A percentile compares a stretch with the other conserved stretches of the same genome.
Conservation (phyloP, 2,329 filamentous ascomycete genomes). For the Cladosporium sp. region DNA sequence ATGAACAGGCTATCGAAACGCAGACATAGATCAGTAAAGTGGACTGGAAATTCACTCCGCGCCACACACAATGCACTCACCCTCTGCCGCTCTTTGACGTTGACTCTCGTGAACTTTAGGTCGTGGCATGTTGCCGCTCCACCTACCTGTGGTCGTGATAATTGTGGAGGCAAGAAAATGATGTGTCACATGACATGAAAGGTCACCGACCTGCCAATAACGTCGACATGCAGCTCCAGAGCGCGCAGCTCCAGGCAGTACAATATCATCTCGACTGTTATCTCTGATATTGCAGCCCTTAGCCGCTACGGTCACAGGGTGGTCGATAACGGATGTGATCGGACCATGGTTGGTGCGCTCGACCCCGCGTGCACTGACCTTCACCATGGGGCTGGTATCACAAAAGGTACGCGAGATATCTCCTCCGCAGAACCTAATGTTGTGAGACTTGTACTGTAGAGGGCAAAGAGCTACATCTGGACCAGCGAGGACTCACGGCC, state of each 20-base stretch:
- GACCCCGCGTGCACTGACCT: neutral
- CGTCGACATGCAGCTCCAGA: neutral
- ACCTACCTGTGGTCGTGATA: neutral
- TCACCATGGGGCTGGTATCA: no score
- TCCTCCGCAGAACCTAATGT: no score
- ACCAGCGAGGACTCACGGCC: no score
- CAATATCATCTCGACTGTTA: neutral
- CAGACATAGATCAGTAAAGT: neutral
- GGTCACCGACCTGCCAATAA: neutral
- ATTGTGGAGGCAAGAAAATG: neutral
- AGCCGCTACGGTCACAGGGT: neutral
- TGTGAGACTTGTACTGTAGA: no score
- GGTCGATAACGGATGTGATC: constrained; percentile 1
- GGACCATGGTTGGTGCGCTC: neutral
- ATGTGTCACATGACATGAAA: neutral
- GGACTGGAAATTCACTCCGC: neutral
- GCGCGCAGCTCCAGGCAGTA: neutral
- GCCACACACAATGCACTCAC: neutral
- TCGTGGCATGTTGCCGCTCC: constrained; percentile 7
- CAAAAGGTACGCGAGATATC: no score
- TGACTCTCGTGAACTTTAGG: constrained; percentile 9
- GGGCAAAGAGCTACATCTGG: no score
- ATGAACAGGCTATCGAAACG: neutral
- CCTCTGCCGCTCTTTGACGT: constrained; percentile 8
- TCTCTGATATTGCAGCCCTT: neutral